Evolutionary conservation across 805 yeast genomes (phyloP), one percentile per base, ranked within the genome.

Genomic region (Nadsonia fulvescens): DNA sequence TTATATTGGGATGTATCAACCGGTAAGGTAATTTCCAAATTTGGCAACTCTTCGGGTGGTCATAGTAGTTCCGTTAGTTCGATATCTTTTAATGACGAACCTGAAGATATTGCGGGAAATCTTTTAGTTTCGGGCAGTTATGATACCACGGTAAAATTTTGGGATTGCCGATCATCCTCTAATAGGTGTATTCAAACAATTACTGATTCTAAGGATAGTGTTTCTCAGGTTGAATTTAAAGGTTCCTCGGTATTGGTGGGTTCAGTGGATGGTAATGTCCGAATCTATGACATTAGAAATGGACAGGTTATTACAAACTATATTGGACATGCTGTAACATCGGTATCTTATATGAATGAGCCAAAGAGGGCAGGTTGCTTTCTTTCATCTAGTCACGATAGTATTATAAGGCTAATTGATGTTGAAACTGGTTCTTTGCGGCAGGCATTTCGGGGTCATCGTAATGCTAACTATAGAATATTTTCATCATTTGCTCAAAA

Each of bases 111-210:
- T 14, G 30, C 32, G 8, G 63, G 61, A 28, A 81, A 79, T 42
- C 61, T 77, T 10, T 79, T 82, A 39, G 94, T 83, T 1, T 67
- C 82, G 10, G 98, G 95, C 0, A 47, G 93, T 68, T 40, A 86
- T 83, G 47, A 86, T 83, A 6, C 92, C 70, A 39, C 94, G 1
- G 76, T 83, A 20, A 81, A 78, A 38, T 69, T 89, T 7, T 86
- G 96, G 96, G 54, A 49, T 29, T 23, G 32, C 17, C 26, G 46
- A 24, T 29, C 44, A 4, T 13, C 28, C 3, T 26, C 33, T 3
- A 22, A 21, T 18, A 42, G 32, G 15, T 58, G 60, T 1, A 32
- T 53, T 1, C 62, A 56, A 33, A 32, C 36, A 8, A 43, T 51
- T 9, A 29, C n/a, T n/a, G n/a, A 54, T 6, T 45, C 50, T 25